A percentile compares a stretch with the other conserved stretches of the same genome.
phyloP scores from a whole-genome alignment of 1,284 basidiomycete genomes.

The Leccinum angustisporum region DNA sequence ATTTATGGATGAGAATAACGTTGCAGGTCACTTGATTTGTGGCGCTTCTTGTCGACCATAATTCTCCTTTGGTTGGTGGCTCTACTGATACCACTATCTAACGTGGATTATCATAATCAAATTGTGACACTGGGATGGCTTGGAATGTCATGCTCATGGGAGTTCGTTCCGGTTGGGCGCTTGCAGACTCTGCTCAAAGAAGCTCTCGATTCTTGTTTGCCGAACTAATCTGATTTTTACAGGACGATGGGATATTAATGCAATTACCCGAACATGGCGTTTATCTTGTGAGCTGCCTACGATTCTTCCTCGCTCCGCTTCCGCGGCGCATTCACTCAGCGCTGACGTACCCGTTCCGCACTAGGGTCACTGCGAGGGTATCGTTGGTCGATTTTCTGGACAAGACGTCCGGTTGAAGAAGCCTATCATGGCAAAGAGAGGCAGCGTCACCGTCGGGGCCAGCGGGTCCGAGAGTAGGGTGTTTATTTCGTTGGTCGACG shows the following conservation, averaged over 20 bases:
- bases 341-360: slow-evolving; percentile 5
- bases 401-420: slow-evolving; percentile 75
- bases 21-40: background rate
- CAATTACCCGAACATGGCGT: slow-evolving; percentile 59
- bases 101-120: background rate
- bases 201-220: background rate
- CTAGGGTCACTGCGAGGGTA: slow-evolving; percentile 87
- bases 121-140: background rate
- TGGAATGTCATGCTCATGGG: background rate
- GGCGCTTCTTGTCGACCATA: background rate
- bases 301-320: background rate
- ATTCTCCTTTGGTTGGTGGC: background rate
- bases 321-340: background rate
- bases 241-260: slow-evolving; percentile 85
- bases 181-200: background rate
- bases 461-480: slow-evolving; percentile 12
- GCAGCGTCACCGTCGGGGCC: slow-evolving; percentile 19
- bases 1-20: background rate
- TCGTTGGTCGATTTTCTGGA: slow-evolving; percentile 80
- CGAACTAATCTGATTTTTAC: slow-evolving; percentile 16
- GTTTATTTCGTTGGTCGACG: slow-evolving; percentile 20
- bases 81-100: background rate
- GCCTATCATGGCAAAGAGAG: slow-evolving; percentile 72
- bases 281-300: slow-evolving; percentile 55
- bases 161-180: background rate